These are phyloP conservation scores for Carex kokanica DNA, from an alignment of 176 grass and related monocot species.

Conservation along the genomic window DNA sequence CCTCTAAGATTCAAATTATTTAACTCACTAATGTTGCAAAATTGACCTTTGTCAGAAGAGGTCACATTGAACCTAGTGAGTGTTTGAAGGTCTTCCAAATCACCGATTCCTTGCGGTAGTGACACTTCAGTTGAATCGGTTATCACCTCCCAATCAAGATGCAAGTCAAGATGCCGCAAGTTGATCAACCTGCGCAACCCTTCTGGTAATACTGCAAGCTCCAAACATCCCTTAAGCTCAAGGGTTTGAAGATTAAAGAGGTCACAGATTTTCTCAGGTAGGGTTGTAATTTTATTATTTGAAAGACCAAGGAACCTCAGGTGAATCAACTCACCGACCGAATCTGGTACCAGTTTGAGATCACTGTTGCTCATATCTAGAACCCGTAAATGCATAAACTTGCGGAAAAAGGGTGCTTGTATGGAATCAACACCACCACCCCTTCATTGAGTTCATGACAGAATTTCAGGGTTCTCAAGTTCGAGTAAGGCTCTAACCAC, in stretches of 20 bases:
- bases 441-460: too few relatives aligned
- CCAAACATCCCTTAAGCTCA: slow-evolving; percentile 36
- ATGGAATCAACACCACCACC: neutral
- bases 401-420: slow-evolving; percentile 20
- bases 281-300: slow-evolving; percentile 19
- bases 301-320: slow-evolving; percentile 47
- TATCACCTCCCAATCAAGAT: slow-evolving; percentile 47
- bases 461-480: neutral
- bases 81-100: slow-evolving; percentile 39
- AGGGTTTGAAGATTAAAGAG: slow-evolving; percentile 49
- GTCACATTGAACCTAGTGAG: slow-evolving; percentile 31
- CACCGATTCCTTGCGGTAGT: neutral
- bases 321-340: slow-evolving; percentile 36
- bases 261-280: slow-evolving; percentile 38
- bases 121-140: slow-evolving; percentile 4
- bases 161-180: slow-evolving; percentile 45
- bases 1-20: slow-evolving; percentile 47
- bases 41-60: slow-evolving; percentile 5
- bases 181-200: slow-evolving; percentile 38
- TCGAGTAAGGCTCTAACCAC: too few relatives aligned
- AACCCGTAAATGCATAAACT: slow-evolving; percentile 25
- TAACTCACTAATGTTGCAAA: slow-evolving; percentile 43
- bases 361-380: slow-evolving; percentile 44
- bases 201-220: slow-evolving; percentile 41
- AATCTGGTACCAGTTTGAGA: slow-evolving; percentile 34